A percentile compares a stretch with the other conserved stretches of the same genome.
Conservation (phyloP, 148 eudicot genomes). For the Arbutus unedo region DNA sequence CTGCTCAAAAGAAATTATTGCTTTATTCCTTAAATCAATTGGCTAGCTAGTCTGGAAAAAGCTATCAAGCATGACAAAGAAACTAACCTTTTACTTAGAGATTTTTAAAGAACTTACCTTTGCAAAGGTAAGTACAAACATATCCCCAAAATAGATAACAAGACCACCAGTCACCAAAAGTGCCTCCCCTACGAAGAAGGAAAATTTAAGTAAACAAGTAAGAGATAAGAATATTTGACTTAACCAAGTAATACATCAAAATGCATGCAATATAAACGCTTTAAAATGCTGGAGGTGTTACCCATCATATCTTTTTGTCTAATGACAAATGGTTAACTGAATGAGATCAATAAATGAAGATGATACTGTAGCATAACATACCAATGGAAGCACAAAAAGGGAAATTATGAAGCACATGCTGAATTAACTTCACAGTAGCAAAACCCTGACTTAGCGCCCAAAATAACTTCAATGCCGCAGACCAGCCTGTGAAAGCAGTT, state of each 20-base stretch:
- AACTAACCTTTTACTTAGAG: constrained; percentile 9
- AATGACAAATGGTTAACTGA: constrained; percentile 1
- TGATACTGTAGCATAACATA: constrained; percentile 17
- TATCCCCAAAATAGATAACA: constrained; percentile 80
- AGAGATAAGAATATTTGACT: constrained; percentile 4
- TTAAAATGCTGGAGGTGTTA: neutral
- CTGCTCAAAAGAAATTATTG: constrained; percentile 30
- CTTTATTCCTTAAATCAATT: neutral
- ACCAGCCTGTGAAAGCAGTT: constrained; percentile 38
- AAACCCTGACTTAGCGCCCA: constrained; percentile 70
- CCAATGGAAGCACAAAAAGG: constrained; percentile 94
- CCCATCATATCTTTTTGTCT: neutral
- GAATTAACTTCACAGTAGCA: constrained; percentile 64
- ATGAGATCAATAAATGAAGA: neutral
- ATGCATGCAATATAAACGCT: neutral
- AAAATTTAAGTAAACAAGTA: constrained; percentile 3
- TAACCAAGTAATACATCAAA: neutral
- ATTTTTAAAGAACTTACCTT: constrained; percentile 46
- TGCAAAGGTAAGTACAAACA: constrained; percentile 53
- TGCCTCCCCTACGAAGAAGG: constrained; percentile 67
- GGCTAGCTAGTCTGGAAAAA: constrained; percentile 3
- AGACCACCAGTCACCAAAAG: constrained; percentile 85
- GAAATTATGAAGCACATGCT: constrained; percentile 66
- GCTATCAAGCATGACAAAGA: neutral
- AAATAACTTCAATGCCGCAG: constrained; percentile 30